These are phyloP conservation scores for Carex cristatella DNA, from an alignment of 176 grass and related monocot genomes.

Conservation along the genomic window DNA sequence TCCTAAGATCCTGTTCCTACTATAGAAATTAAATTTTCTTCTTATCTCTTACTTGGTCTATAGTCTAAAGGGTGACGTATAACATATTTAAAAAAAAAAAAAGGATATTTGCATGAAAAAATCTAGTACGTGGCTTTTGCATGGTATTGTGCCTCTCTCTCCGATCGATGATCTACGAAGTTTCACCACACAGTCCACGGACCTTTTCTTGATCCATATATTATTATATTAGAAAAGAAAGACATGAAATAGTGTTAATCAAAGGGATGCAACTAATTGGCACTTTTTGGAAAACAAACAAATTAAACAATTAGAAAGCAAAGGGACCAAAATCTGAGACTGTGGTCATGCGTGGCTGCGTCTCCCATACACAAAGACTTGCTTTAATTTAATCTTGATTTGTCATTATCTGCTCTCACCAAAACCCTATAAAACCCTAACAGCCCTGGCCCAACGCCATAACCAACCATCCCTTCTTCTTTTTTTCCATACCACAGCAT, in stretches of 20 bases:
- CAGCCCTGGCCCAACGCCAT: slow-evolving; percentile 30
- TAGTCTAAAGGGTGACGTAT: slow-evolving; percentile 18
- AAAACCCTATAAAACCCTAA: slow-evolving; percentile 62
- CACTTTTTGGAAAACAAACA: not conserved
- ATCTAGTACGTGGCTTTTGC: slow-evolving; percentile 1
- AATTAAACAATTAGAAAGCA: not conserved
- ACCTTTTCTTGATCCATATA: not conserved
- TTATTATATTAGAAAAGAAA: not conserved
- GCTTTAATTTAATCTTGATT: slow-evolving; percentile 20
- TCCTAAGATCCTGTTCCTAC: slow-evolving; percentile 16
- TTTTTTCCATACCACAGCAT: not conserved
- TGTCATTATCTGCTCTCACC: slow-evolving; percentile 33
- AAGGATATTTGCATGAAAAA: slow-evolving; percentile 9
- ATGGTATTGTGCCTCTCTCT: not conserved
- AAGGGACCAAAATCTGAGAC: not conserved
- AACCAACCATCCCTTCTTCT: slow-evolving; percentile 16
- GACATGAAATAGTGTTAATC: not conserved
- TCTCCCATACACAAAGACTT: slow-evolving; percentile 50
- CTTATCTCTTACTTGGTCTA: not conserved
- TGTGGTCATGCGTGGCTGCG: slow-evolving; percentile 33
- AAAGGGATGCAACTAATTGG: not conserved
- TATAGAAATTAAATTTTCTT: not conserved
- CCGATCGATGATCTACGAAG: not conserved
- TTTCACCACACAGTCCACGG: slow-evolving; percentile 3
- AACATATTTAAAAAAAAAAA: not conserved